Conservation (phyloP, 345 rosid genomes). For the Corymbia maculata region DNA sequence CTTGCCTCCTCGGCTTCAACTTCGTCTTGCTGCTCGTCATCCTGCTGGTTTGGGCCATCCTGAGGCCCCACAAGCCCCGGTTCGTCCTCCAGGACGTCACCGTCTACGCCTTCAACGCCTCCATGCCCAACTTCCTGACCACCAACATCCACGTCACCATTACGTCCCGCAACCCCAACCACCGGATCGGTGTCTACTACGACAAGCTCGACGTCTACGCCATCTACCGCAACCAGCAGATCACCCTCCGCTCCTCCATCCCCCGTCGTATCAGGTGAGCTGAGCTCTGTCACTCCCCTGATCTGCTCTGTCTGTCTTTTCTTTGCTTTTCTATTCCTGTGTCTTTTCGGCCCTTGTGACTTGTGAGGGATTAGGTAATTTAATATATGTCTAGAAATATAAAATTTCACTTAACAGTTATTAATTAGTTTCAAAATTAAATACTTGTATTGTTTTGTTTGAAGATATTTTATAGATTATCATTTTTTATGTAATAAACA, state of each 20-base stretch:
- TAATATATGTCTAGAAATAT: not conserved
- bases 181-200: conserved; percentile 29
- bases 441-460: not conserved
- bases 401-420: not conserved
- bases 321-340: not conserved
- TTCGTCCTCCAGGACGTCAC: conserved; percentile 20
- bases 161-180: conserved; percentile 10
- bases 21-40: conserved; percentile 4
- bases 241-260: conserved; percentile 16
- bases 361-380: not conserved
- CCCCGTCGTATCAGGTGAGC: conserved; percentile 18
- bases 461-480: not conserved
- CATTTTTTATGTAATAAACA: not conserved
- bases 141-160: conserved; percentile 14
- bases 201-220: conserved; percentile 32
- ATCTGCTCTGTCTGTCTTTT: not conserved
- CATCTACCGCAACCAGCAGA: conserved; percentile 22
- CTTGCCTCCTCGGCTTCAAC: conserved; percentile 1
- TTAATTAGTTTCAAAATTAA: not conserved
- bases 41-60: conserved; percentile 7
- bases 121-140: conserved; percentile 17
- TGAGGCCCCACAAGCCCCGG: conserved; percentile 11
- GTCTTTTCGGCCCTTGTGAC: not conserved
- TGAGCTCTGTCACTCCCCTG: not conserved
- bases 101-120: conserved; percentile 17